phyloP scores from a whole-genome alignment of 768 basidiomycete genomes.

The Kwoniella heveanensis region DNA sequence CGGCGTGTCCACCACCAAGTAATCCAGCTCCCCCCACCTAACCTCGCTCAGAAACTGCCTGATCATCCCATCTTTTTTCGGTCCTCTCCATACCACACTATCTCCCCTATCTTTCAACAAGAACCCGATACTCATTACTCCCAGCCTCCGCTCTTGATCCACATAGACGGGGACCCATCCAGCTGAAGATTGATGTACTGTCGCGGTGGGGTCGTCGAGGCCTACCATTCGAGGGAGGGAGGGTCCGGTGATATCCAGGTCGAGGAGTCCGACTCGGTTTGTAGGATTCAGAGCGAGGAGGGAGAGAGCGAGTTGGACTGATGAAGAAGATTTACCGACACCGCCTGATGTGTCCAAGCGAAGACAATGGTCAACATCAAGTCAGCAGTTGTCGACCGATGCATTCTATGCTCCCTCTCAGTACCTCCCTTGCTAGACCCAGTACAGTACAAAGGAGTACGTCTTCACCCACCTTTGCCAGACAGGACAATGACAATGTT shows the following conservation, averaged over 20 bases:
- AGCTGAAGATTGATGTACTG: constrained; percentile 87
- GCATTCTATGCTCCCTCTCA: no score
- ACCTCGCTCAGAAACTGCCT: constrained; percentile 98
- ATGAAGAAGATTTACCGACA: constrained; percentile 96
- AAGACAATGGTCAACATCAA: neutral
- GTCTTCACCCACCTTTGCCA: constrained; percentile 68
- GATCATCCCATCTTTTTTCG: constrained; percentile 98
- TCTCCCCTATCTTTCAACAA: constrained; percentile 85
- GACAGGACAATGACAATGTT: constrained; percentile 90
- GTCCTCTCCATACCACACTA: constrained; percentile 96
- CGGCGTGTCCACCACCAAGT: constrained; percentile 92
- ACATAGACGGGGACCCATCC: constrained; percentile 99
- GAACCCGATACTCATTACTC: constrained; percentile 97
- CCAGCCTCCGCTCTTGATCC: constrained; percentile 73
- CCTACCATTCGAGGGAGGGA: constrained; percentile 95
- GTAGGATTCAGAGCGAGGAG: constrained; percentile 68
- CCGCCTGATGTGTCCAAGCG: constrained; percentile 59
- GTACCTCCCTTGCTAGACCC: neutral
- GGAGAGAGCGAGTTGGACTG: constrained; percentile 85
- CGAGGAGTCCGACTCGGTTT: constrained; percentile 81
- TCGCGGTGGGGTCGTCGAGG: constrained; percentile 65
- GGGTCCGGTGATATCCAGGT: constrained; percentile 90
- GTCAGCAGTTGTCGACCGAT: neutral
- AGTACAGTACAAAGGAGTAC: neutral
- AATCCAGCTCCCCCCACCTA: constrained; percentile 95